phyloP scores from a whole-genome alignment of 805 yeast species.

The Candida pini region DNA sequence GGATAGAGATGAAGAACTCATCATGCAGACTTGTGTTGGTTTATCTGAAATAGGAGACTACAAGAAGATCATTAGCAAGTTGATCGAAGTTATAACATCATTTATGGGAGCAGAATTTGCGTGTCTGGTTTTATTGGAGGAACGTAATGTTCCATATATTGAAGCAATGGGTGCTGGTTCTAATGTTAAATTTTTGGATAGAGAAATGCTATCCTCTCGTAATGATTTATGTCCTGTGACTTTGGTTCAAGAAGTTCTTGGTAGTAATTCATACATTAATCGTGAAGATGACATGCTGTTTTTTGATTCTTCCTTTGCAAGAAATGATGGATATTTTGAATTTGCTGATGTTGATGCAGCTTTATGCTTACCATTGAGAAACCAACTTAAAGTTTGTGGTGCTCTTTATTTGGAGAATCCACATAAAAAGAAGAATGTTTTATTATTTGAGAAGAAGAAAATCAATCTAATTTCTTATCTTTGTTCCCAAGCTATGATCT shows the following conservation, averaged over 20 bases:
- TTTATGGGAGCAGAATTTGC: conserved; percentile 27
- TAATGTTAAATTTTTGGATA: conserved; percentile 20
- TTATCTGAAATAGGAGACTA: conserved; percentile 42
- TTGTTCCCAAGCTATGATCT: conserved; percentile 48
- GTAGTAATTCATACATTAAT: conserved; percentile 32
- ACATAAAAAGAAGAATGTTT: conserved; percentile 9
- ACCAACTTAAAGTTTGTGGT: conserved; percentile 37
- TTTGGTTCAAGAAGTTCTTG: conserved; percentile 34
- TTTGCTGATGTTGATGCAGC: conserved; percentile 30
- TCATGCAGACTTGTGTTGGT: conserved; percentile 38
- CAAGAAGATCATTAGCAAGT: conserved; percentile 31
- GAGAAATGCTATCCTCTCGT: conserved; percentile 34
- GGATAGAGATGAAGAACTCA: conserved; percentile 9
- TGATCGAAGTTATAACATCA: conserved; percentile 34
- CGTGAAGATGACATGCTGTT: conserved; percentile 31
- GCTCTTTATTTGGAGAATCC: conserved; percentile 39
- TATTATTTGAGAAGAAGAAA: conserved; percentile 30
- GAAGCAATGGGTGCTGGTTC: conserved; percentile 28
- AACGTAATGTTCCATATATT: conserved; percentile 21
- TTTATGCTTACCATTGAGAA: conserved; percentile 42
- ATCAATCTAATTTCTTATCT: conserved; percentile 37
- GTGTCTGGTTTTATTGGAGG: conserved; percentile 26
- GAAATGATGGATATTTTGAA: conserved; percentile 35
- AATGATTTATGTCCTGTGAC: conserved; percentile 39
- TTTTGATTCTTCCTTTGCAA: conserved; percentile 31